Conservation (phyloP, 2,329 filamentous ascomycete species). For the Stachybotrys echinatus region DNA sequence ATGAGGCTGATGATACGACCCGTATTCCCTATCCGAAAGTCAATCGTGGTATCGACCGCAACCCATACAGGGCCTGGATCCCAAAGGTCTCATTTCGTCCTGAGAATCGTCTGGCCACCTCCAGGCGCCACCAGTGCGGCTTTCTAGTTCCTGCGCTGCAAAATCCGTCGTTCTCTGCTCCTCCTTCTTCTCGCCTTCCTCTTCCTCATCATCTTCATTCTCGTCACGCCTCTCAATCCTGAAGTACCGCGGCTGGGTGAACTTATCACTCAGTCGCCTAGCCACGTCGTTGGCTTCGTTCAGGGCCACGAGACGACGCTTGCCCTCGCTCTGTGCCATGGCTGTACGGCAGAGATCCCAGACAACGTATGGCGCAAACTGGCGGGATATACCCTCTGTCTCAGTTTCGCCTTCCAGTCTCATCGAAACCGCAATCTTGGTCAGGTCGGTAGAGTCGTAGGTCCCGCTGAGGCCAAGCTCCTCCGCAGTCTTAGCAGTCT, state of each 20-base stretch:
- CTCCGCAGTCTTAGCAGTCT: slow-evolving; percentile 3
- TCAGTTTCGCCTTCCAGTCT: slow-evolving; percentile 13
- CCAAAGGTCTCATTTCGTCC: slow-evolving; percentile 1
- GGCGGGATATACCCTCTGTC: slow-evolving; percentile 2
- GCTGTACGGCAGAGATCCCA: slow-evolving; percentile 28
- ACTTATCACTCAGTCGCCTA: slow-evolving; percentile 47
- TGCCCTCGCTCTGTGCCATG: slow-evolving; percentile 24
- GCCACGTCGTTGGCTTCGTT: slow-evolving; percentile 56
- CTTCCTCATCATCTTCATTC: slow-evolving; percentile 17
- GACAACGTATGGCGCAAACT: slow-evolving; percentile 11
- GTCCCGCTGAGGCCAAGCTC: slow-evolving; percentile 18
- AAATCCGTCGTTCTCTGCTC: slow-evolving; percentile 21
- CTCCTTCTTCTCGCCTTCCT: slow-evolving; percentile 15
- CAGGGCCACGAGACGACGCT: slow-evolving; percentile 47
- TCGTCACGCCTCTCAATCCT: slow-evolving; percentile 20
- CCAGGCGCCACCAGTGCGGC: slow-evolving; percentile 11
- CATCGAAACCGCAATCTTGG: slow-evolving; percentile 18
- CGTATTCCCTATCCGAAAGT: background rate
- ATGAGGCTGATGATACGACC: background rate
- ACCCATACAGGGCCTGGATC: background rate
- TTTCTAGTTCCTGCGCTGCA: slow-evolving; percentile 14
- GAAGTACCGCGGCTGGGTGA: slow-evolving; percentile 31
- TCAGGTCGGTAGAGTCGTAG: slow-evolving; percentile 18
- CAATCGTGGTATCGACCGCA: background rate
- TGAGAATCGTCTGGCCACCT: slow-evolving; percentile 8